Base-by-base conservation (phyloP, 1,284 basidiomycete species). In the Spongispora temasekensis region DNA sequence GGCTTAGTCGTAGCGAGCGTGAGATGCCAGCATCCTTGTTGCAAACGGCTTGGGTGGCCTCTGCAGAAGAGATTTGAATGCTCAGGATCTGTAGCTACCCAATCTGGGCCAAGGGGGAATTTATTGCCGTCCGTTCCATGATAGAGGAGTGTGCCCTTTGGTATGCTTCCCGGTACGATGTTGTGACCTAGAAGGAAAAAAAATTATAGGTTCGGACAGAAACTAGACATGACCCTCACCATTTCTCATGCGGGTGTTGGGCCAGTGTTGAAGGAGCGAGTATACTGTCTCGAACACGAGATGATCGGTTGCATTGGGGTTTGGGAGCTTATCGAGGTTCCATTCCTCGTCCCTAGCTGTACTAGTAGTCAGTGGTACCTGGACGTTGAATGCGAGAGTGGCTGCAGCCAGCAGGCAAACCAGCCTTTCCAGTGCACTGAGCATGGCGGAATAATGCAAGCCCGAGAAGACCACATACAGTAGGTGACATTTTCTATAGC, bases 201-300 rank as follows among this genome's bases (percentile, higher is more conserved):
- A n/a, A n/a, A n/a, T n/a, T 0, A 0, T 21, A 10, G 30, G 12
- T 32, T 37, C 44, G 1, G 2, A 48, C 8, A 19, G 23, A 48
- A n/a, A 31, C 1, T 3, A 42, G 17, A 34, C 1, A 28, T 23
- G 1, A 7, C 3, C 2, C 66, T 42, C 57, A 78, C 80, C 81
- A 66, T 83, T 83, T 42, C 78, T 75, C 65, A 79, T 79, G 9
- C 77, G 74, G 1, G 80, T 81, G 59, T 84, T 82, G 2, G 81
- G 79, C 83, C 82, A 83, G 52, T 79, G 79, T 58, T 83, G 80
- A 6, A 84, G 62, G 0, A 72, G 25, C 1, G 73, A 75, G 27
- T 66, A 23, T 0, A 64, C 67, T 1, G 71, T 74, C 40, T 75
- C 73, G 28, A 73, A 74, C 2, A 74, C 61, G 25, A 74, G 65